Evolutionary conservation across 495 filamentous ascomycete species (phyloP).

Genomic region (Penicillium salamii): DNA sequence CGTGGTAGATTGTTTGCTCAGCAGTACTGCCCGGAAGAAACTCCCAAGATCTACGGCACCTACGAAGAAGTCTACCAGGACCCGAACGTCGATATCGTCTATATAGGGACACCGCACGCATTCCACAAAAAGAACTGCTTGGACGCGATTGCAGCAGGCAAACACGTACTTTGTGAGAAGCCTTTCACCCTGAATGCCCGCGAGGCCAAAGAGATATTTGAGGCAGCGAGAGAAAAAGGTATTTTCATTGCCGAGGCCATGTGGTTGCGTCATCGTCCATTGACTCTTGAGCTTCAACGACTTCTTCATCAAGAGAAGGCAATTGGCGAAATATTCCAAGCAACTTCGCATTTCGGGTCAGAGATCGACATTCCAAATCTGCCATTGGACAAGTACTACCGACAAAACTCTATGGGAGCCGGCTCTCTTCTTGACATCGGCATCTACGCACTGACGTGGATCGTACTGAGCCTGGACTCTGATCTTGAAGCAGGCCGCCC

Average conservation of each 20-base stretch:
- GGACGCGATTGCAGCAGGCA: constrained; percentile 38
- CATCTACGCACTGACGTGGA: constrained; percentile 25
- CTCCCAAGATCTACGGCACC: constrained; percentile 23
- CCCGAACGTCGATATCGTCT: constrained; percentile 40
- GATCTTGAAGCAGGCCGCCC: not conserved
- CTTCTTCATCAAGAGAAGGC: constrained; percentile 9
- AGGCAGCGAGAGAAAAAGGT: constrained; percentile 36
- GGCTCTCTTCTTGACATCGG: constrained; percentile 21
- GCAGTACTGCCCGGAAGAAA: constrained; percentile 9
- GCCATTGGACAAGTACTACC: no score
- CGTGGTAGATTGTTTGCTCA: constrained; percentile 25
- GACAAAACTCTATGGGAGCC: constrained; percentile 1
- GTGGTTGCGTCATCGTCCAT: constrained; percentile 17
- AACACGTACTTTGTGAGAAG: constrained; percentile 45
- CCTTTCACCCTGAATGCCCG: constrained; percentile 35
- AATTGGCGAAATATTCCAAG: constrained; percentile 7
- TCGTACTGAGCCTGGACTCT: constrained; percentile 11
- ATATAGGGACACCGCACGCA: constrained; percentile 42
- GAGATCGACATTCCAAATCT: no score
- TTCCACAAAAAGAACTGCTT: constrained; percentile 39
- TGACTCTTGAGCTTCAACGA: constrained; percentile 4
- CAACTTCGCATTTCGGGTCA: not conserved
- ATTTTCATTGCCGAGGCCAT: constrained; percentile 42
- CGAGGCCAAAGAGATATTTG: constrained; percentile 35
- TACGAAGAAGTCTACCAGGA: constrained; percentile 34